phyloP scores from a whole-genome alignment of 495 filamentous ascomycete species.

The Aspergillus campestris region DNA sequence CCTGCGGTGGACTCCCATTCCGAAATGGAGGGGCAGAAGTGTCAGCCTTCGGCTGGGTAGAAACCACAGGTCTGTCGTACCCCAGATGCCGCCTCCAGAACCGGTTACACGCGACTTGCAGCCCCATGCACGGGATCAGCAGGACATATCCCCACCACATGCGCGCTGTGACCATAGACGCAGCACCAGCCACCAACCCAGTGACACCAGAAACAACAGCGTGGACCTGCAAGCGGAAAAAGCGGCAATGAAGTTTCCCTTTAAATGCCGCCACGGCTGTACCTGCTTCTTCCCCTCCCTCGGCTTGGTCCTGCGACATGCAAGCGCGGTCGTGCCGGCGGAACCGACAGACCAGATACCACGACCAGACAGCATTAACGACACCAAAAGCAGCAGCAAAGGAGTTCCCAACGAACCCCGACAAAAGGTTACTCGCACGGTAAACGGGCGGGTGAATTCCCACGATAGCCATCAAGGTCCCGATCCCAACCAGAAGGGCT shows the following conservation, averaged over 20 bases:
- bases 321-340: constrained; percentile 16
- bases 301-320: no score
- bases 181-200: constrained; percentile 41
- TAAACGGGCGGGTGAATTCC: constrained; percentile 34
- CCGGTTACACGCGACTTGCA: constrained; percentile 32
- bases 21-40: background rate
- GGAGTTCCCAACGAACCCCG: constrained; percentile 41
- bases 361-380: constrained; percentile 37
- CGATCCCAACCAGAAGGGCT: constrained; percentile 37
- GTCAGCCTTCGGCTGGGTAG: background rate
- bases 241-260: constrained; percentile 23
- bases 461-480: constrained; percentile 43
- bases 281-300: no score
- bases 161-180: constrained; percentile 40
- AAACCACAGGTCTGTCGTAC: constrained; percentile 34
- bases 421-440: constrained; percentile 38
- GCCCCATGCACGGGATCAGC: constrained; percentile 39
- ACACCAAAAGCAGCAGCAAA: constrained; percentile 36
- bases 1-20: background rate
- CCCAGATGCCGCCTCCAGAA: constrained; percentile 39
- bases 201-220: constrained; percentile 30
- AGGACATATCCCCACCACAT: constrained; percentile 44
- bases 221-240: constrained; percentile 32
- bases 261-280: constrained; percentile 3
- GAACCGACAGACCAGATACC: constrained; percentile 29